Conservation (phyloP, 2,329 filamentous ascomycete species). For the Aspergillus ibericus region DNA sequence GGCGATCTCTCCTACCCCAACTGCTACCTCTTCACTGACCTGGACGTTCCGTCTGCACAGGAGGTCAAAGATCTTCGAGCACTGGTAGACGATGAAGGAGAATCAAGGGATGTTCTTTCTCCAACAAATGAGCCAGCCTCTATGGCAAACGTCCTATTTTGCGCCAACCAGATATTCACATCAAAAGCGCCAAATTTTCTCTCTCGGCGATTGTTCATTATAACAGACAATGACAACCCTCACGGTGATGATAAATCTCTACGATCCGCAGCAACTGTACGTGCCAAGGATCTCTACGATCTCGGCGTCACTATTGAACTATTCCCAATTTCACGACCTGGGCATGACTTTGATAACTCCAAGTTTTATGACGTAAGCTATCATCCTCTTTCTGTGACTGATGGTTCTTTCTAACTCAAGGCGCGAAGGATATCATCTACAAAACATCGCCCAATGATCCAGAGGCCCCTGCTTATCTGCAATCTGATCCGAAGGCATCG, state of each 20-base stretch:
- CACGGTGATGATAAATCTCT: slow-evolving; percentile 70
- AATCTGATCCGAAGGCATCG: slow-evolving; percentile 54
- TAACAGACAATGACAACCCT: slow-evolving; percentile 91
- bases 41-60: slow-evolving; percentile 81
- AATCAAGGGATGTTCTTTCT: slow-evolving; percentile 66
- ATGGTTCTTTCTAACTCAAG: slow-evolving; percentile 18
- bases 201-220: slow-evolving; percentile 88
- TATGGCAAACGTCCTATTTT: slow-evolving; percentile 90
- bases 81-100: slow-evolving; percentile 76
- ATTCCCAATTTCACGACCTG: slow-evolving; percentile 77
- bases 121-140: slow-evolving; percentile 69
- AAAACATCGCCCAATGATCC: slow-evolving; percentile 69
- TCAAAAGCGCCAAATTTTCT: slow-evolving; percentile 93
- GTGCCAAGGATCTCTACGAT: slow-evolving; percentile 94
- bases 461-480: slow-evolving; percentile 60
- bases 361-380: slow-evolving; percentile 85
- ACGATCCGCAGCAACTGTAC: slow-evolving; percentile 74
- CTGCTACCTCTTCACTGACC: slow-evolving; percentile 86
- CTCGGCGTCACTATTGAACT: slow-evolving; percentile 87
- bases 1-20: slow-evolving; percentile 73
- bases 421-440: slow-evolving; percentile 80
- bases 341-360: slow-evolving; percentile 72
- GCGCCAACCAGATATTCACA: slow-evolving; percentile 94
- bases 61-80: slow-evolving; percentile 79
- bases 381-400: background rate